phyloP scores from a whole-genome alignment of 768 basidiomycete species.

The Lanmaoa rubissima region DNA sequence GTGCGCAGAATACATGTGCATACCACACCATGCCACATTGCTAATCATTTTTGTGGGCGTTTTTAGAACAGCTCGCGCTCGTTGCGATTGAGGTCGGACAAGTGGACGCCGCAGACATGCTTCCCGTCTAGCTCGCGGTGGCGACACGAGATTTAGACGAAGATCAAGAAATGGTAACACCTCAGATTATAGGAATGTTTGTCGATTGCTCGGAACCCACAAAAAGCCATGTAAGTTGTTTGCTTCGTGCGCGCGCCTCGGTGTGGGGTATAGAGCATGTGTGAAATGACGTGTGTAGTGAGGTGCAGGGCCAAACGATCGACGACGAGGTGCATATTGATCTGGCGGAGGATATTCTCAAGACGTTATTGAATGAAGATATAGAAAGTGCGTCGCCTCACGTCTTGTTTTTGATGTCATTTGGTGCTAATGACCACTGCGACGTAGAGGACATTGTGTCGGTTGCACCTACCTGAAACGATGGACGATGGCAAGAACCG shows the following conservation, averaged over 20 bases:
- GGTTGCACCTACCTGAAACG: constrained; percentile 63
- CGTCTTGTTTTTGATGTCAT: not conserved
- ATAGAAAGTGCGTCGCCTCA: constrained; percentile 49
- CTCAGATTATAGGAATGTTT: constrained; percentile 77
- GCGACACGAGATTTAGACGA: constrained; percentile 59
- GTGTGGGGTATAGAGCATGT: not conserved
- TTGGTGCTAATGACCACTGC: not conserved
- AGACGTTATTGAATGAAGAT: constrained; percentile 46
- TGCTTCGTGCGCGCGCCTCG: not conserved
- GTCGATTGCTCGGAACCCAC: constrained; percentile 90
- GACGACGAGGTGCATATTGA: constrained; percentile 53
- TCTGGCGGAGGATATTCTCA: constrained; percentile 52
- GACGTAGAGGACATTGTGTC: constrained; percentile 57
- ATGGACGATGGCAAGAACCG: constrained; percentile 70
- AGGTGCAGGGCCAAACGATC: constrained; percentile 37
- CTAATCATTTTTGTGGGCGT: too few relatives aligned
- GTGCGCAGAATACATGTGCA: too few relatives aligned
- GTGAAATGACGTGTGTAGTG: constrained; percentile 27
- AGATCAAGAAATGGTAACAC: constrained; percentile 74
- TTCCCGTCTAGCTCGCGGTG: constrained; percentile 51
- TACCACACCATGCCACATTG: too few relatives aligned
- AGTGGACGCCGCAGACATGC: not conserved
- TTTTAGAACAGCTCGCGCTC: not conserved
- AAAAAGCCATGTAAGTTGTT: constrained; percentile 59
- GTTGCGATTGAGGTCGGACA: not conserved